Conservation (phyloP, 306 rosid species). For the Purshia tridentata region DNA sequence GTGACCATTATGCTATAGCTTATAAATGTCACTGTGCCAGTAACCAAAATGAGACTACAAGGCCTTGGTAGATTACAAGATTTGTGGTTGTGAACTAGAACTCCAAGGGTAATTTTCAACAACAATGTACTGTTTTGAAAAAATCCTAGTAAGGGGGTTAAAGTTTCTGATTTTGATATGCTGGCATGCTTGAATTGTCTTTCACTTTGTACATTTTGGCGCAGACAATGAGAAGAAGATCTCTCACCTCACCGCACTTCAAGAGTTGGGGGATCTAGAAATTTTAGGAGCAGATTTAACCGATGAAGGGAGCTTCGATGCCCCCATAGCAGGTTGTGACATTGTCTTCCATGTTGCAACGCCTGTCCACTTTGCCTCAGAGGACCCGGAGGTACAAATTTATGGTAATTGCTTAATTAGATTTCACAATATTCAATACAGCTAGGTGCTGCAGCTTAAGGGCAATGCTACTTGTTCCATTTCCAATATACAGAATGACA, state of each 20-base stretch:
- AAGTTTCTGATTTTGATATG: not conserved
- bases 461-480: slow-evolving; percentile 7
- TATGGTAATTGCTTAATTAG: not conserved
- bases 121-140: not conserved
- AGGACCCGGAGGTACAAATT: slow-evolving; percentile 75
- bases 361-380: slow-evolving; percentile 72
- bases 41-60: not conserved
- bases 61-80: too few relatives aligned
- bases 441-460: not conserved
- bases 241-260: slow-evolving; percentile 54
- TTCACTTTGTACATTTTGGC: slow-evolving; percentile 8
- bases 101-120: not conserved
- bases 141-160: not conserved
- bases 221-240: slow-evolving; percentile 57
- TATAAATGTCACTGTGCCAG: too few relatives aligned
- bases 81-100: not conserved
- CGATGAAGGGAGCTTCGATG: slow-evolving; percentile 59
- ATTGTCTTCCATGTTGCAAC: slow-evolving; percentile 85
- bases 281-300: slow-evolving; percentile 66
- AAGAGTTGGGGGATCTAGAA: slow-evolving; percentile 52
- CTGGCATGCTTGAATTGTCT: not conserved
- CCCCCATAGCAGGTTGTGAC: slow-evolving; percentile 66
- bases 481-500: slow-evolving; percentile 54
- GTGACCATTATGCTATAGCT: not conserved
- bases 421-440: not conserved